phyloP scores from a whole-genome alignment of 2,329 filamentous ascomycete species.

The Colletotrichum cereale region DNA sequence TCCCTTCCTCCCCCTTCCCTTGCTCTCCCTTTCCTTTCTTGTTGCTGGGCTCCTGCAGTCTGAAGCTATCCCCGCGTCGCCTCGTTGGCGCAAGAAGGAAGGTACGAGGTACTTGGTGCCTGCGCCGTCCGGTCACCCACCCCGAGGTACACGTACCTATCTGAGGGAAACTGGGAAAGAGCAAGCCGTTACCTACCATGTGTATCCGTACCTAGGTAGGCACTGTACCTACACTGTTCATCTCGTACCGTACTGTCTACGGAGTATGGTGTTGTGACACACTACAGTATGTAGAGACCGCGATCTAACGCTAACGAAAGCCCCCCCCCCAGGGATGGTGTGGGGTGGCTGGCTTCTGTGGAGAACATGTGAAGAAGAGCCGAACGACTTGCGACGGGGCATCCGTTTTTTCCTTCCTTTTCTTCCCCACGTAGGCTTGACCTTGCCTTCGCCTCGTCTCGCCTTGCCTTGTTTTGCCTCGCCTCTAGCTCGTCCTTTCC shows the following conservation, averaged over 20 bases:
- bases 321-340: neutral
- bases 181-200: neutral
- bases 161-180: neutral
- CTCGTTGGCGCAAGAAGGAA: neutral
- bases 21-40: neutral
- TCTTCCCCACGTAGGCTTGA: slow-evolving; percentile 4
- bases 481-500: slow-evolving; percentile 16
- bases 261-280: too few species aligned
- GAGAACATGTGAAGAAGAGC: slow-evolving; percentile 36
- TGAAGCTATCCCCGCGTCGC: slow-evolving; percentile 26
- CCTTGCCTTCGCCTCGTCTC: neutral
- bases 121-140: neutral
- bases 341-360: slow-evolving; percentile 21
- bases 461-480: slow-evolving; percentile 1
- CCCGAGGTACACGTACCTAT: neutral
- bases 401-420: slow-evolving; percentile 22
- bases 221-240: neutral
- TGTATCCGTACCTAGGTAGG: neutral
- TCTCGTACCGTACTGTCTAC: too few species aligned
- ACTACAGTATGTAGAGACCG: too few species aligned
- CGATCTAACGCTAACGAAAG: neutral
- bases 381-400: slow-evolving; percentile 27
- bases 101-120: neutral
- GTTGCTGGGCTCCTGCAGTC: neutral
- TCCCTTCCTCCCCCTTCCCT: neutral